Conservation (phyloP, 495 filamentous ascomycete genomes). For the Trichocladium antarcticum region DNA sequence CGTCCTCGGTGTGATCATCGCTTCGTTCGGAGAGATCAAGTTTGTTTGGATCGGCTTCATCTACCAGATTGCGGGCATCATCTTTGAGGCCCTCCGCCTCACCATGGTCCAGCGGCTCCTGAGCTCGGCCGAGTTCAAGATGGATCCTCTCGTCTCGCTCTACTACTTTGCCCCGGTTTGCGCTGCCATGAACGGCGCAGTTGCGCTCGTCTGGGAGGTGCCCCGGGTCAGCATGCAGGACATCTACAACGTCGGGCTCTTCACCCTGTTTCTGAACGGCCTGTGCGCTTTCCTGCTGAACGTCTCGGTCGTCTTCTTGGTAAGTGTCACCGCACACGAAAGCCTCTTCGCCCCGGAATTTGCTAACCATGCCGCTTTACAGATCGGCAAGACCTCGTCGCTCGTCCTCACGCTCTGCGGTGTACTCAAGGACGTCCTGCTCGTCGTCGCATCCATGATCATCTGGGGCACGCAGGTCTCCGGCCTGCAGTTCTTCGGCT, state of each 20-base stretch:
- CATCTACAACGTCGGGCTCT: slow-evolving; percentile 62
- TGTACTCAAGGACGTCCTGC: slow-evolving; percentile 95
- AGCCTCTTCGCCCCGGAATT: not conserved
- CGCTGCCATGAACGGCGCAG: slow-evolving; percentile 74
- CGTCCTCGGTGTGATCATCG: slow-evolving; percentile 80
- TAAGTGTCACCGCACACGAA: slow-evolving; percentile 37
- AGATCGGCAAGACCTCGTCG: slow-evolving; percentile 97
- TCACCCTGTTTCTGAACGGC: slow-evolving; percentile 69
- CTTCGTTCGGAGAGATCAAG: slow-evolving; percentile 84
- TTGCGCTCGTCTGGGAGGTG: slow-evolving; percentile 69
- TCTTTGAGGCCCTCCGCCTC: slow-evolving; percentile 83
- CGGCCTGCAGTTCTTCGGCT: slow-evolving; percentile 82
- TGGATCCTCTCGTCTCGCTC: slow-evolving; percentile 90
- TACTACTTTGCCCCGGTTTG: slow-evolving; percentile 96
- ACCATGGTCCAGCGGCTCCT: slow-evolving; percentile 86
- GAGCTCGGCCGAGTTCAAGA: slow-evolving; percentile 86
- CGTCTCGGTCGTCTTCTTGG: slow-evolving; percentile 87
- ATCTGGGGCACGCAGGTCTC: slow-evolving; percentile 81
- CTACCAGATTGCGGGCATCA: slow-evolving; percentile 72
- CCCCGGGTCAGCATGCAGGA: slow-evolving; percentile 59
- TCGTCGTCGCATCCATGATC: slow-evolving; percentile 78
- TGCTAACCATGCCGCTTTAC: slow-evolving; percentile 18
- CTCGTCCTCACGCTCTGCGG: slow-evolving; percentile 95
- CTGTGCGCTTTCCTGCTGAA: slow-evolving; percentile 78
- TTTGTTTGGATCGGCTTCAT: slow-evolving; percentile 81